A percentile compares a stretch with the other conserved stretches of the same genome.
Conservation (phyloP, 257 asterid species). For the Capsicum rhomboideum region DNA sequence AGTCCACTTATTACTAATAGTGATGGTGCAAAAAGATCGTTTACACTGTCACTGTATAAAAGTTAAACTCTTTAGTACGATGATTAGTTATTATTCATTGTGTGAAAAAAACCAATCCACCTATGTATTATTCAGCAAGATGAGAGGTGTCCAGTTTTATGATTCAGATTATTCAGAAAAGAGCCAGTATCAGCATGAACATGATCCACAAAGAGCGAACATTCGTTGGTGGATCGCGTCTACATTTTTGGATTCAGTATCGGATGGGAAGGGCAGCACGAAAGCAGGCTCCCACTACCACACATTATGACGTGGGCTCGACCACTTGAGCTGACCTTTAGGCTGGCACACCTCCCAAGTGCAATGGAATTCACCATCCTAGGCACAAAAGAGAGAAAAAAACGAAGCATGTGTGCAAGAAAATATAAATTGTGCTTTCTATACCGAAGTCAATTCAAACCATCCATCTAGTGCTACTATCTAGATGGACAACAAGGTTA, state of each 20-base stretch:
- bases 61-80: too few species aligned
- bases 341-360: constrained; percentile 15
- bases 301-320: constrained; percentile 19
- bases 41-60: too few species aligned
- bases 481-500: background rate
- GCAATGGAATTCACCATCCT: constrained; percentile 28
- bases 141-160: background rate
- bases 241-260: background rate
- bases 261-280: background rate
- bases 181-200: background rate
- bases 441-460: background rate
- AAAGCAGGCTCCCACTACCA: background rate
- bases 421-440: background rate
- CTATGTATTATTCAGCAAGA: background rate
- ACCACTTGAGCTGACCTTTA: constrained; percentile 35
- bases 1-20: too few species aligned
- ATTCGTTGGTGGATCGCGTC: background rate
- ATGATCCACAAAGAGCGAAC: background rate
- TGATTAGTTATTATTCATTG: too few species aligned
- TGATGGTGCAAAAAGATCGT: too few species aligned
- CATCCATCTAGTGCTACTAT: background rate
- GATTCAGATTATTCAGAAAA: background rate
- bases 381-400: background rate
- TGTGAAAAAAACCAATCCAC: background rate
- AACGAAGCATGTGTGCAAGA: too few species aligned